Percentiles rank a stretch among this genome's conserved stretches.
These are phyloP conservation scores for Annulohypoxylon truncatum DNA, from an alignment of 2,329 filamentous ascomycete species.

Conservation along the genomic window DNA sequence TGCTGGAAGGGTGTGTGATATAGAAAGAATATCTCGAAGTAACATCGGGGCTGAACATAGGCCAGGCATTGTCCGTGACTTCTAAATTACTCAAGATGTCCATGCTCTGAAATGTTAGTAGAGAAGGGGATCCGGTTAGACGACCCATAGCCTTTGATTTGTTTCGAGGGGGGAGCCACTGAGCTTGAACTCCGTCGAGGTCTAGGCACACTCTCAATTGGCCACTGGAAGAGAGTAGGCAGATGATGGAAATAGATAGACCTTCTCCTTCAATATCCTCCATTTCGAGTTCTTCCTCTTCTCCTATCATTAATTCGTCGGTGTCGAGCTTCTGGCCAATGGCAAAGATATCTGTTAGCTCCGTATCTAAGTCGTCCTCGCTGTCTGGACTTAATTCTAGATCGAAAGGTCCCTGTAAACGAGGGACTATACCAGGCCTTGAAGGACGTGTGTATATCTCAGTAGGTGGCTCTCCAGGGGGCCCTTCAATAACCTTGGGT, in stretches of 20 bases:
- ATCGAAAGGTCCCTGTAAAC: slow-evolving; percentile 71
- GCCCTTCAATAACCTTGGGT: slow-evolving; percentile 64
- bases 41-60: slow-evolving; percentile 70
- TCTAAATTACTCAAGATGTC: slow-evolving; percentile 68
- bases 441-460: slow-evolving; percentile 69
- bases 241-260: slow-evolving; percentile 69
- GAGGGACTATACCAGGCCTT: slow-evolving; percentile 68
- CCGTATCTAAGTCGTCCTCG: slow-evolving; percentile 66
- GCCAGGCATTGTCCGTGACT: slow-evolving; percentile 68
- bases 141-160: slow-evolving; percentile 59
- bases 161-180: slow-evolving; percentile 70
- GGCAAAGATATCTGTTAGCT: slow-evolving; percentile 70
- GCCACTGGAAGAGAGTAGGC: slow-evolving; percentile 70
- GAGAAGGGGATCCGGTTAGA: slow-evolving; percentile 57
- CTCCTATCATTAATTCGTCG: slow-evolving; percentile 71
- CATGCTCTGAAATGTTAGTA: slow-evolving; percentile 72
- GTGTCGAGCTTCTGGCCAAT: slow-evolving; percentile 72
- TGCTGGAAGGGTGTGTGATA: slow-evolving; percentile 69
- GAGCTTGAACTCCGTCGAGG: slow-evolving; percentile 71
- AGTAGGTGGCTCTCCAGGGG: slow-evolving; percentile 60
- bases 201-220: slow-evolving; percentile 72
- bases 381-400: slow-evolving; percentile 65
- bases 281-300: slow-evolving; percentile 70
- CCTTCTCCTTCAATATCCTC: slow-evolving; percentile 69
- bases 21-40: slow-evolving; percentile 73